Base-by-base conservation (phyloP, 805 yeast species). In the Kodamaea fukazawae region DNA sequence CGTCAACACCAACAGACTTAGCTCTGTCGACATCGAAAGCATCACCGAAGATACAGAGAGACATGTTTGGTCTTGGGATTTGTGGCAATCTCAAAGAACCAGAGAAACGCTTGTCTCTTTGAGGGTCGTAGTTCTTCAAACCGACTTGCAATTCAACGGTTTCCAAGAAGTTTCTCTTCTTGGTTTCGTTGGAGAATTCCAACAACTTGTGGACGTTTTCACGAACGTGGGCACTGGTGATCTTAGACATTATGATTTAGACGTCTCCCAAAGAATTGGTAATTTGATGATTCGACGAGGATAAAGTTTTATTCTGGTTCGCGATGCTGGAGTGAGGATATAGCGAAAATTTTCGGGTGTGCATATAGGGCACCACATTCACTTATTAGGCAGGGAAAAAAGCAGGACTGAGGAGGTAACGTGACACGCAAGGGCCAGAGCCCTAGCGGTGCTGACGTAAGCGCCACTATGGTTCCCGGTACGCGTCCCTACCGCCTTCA, bases 31-130 rank as follows among this genome's bases (percentile, higher is more conserved):
- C 95, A 77, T 93, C 99, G 70, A 91, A 93, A 71, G 99, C 99
- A 75, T 93, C 99, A 86, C 99, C 99, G 66, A 93, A 93, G 72
- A 93, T 89, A 79, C 99, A 93, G 80, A 93, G 76, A 76, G 98
- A 86, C 98, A 93, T 88, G 96, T 93, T 93, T 79, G 99, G 99
- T 83, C 99, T 95, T 80, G 99, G 99, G 58, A 95, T 96, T 70
- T 82, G 83, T 70, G 99, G 99, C 64, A 93, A 81, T 79, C 83
- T 93, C 78, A 93, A 83, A 70, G 98, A 69, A 79, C 99, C 99
- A 72, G 98, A 91, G 97, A 93, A 93, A 89, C 99, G 98, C 90
- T 93, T 93, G 79, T 93, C 99, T 87, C 99, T 90, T 82, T 93
- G 99, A 71, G 99, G 98, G 75, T 93, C 99, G 78, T 93, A 93